These are phyloP conservation scores for Penicillium sp. DNA, from an alignment of 2,329 filamentous ascomycete species.

Conservation along the genomic window DNA sequence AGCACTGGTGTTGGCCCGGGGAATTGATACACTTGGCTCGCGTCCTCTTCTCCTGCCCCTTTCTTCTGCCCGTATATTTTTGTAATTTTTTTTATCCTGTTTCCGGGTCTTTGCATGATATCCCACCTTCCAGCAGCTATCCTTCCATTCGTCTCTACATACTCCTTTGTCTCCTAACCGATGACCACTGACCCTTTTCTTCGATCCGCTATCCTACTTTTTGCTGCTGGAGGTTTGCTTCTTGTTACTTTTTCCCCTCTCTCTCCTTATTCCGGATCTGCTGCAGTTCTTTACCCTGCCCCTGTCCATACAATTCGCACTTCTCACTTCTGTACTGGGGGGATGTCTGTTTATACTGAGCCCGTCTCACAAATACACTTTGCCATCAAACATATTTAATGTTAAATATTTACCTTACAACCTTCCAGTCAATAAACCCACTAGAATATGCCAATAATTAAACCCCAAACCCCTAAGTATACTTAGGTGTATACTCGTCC, in stretches of 20 bases:
- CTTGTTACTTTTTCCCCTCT: background rate
- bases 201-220: conserved; percentile 18
- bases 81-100: conserved; percentile 22
- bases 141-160: conserved; percentile 1
- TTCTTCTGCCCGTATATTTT: conserved; percentile 21
- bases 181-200: background rate
- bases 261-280: background rate
- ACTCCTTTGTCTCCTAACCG: conserved; percentile 4
- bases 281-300: background rate
- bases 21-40: conserved; percentile 11
- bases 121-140: conserved; percentile 22
- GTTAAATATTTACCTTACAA: too few species aligned
- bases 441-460: too few species aligned
- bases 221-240: conserved; percentile 10
- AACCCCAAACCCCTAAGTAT: too few species aligned
- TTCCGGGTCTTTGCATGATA: conserved; percentile 30
- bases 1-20: conserved; percentile 33
- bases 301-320: too few species aligned
- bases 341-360: background rate
- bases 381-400: too few species aligned
- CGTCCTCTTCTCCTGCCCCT: conserved; percentile 4
- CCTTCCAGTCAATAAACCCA: too few species aligned
- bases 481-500: too few species aligned
- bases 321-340: too few species aligned
- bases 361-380: background rate